phyloP scores from a whole-genome alignment of 306 rosid species.

The Quercus rubra region DNA sequence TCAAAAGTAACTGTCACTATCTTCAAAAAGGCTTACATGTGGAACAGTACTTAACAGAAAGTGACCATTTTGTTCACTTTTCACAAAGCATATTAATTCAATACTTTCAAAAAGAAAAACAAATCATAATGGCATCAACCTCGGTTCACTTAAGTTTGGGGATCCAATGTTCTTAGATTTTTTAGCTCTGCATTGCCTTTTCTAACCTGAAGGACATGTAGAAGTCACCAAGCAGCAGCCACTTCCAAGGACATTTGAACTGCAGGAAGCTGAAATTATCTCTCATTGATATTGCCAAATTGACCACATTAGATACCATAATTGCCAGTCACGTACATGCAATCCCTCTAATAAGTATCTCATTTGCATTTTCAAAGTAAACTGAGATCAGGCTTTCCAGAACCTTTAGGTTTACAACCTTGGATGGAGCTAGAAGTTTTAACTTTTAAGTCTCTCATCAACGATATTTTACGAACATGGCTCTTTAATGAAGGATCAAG shows the following conservation, averaged over 20 bases:
- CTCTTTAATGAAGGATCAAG: conserved; percentile 7
- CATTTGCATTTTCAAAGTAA: neutral
- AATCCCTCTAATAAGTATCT: neutral
- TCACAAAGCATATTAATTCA: conserved; percentile 19
- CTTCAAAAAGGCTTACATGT: neutral
- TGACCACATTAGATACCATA: neutral
- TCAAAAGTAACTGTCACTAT: conserved; percentile 16
- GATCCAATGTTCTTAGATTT: conserved; percentile 14
- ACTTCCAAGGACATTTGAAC: neutral
- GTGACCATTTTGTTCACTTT: conserved; percentile 20
- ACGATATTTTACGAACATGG: neutral
- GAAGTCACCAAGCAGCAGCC: neutral
- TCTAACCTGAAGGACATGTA: neutral
- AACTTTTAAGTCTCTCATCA: neutral
- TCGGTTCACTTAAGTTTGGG: neutral
- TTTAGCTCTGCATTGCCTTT: conserved; percentile 8
- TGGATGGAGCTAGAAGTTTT: neutral
- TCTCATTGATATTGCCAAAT: neutral
- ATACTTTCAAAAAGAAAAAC: neutral
- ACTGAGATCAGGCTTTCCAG: neutral
- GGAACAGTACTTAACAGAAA: conserved; percentile 30
- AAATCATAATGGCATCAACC: conserved; percentile 9
- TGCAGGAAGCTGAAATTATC: neutral
- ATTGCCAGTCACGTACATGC: neutral
- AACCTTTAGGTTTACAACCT: neutral